A percentile compares a stretch with the other conserved stretches of the same genome.
These are phyloP conservation scores for Wickerhamomyces silvicola DNA, from an alignment of 805 yeast genomes.

Conservation along the genomic window DNA sequence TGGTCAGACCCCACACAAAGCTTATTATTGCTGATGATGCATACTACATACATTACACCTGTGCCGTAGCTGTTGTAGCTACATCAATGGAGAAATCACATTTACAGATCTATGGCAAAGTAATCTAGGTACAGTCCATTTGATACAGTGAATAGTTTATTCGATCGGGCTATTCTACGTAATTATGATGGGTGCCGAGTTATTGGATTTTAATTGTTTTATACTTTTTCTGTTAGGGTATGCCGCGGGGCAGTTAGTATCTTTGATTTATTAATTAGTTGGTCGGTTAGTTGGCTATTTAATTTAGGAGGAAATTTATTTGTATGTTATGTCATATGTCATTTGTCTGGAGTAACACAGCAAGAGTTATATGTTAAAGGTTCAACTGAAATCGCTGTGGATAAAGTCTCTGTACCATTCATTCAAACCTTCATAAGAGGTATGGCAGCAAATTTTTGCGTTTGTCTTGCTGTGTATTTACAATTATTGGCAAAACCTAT, in stretches of 20 bases:
- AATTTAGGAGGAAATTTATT: slow-evolving; percentile 61
- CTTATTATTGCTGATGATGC: slow-evolving; percentile 45
- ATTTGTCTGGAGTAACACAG: slow-evolving; percentile 44
- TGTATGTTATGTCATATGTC: slow-evolving; percentile 57
- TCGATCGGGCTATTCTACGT: slow-evolving; percentile 74
- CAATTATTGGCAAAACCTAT: slow-evolving; percentile 75
- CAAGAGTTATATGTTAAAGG: slow-evolving; percentile 38
- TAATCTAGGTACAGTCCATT: slow-evolving; percentile 46
- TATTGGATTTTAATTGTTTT: slow-evolving; percentile 70
- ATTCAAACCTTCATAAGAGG: slow-evolving; percentile 62
- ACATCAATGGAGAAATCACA: slow-evolving; percentile 81
- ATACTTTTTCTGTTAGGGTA: slow-evolving; percentile 62
- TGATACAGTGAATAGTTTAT: slow-evolving; percentile 56
- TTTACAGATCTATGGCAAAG: slow-evolving; percentile 35
- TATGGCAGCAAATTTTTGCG: slow-evolving; percentile 73
- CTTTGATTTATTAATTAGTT: slow-evolving; percentile 55
- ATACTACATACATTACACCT: slow-evolving; percentile 61
- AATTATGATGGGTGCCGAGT: slow-evolving; percentile 66
- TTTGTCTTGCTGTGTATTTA: slow-evolving; percentile 66
- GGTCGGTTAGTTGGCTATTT: slow-evolving; percentile 61
- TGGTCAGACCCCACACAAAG: too few relatives aligned
- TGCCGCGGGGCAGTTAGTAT: slow-evolving; percentile 64
- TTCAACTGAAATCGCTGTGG: slow-evolving; percentile 39
- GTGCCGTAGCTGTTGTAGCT: slow-evolving; percentile 80
- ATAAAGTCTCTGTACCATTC: slow-evolving; percentile 41